Conservation (phyloP, 345 rosid species). For the Hevea brasiliensis region DNA sequence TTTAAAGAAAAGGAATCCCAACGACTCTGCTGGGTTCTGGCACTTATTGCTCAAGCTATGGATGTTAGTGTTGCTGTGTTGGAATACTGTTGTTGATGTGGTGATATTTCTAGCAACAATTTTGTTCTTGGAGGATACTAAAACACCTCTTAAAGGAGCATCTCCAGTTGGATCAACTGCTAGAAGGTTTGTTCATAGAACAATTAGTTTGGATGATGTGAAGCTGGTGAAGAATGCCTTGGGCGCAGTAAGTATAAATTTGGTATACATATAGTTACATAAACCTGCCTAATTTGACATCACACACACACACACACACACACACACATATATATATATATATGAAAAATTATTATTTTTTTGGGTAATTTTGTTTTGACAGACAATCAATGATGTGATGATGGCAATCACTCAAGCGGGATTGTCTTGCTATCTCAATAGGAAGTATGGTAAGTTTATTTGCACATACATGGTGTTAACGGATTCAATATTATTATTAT, state of each 20-base stretch:
- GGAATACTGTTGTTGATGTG: conserved; percentile 32
- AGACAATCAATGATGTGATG: not conserved
- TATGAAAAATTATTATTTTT: no score
- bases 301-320: no score
- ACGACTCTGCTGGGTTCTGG: not conserved
- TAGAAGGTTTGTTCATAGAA: conserved; percentile 30
- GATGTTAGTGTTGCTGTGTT: conserved; percentile 13
- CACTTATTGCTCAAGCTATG: not conserved
- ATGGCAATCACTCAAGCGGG: conserved; percentile 34
- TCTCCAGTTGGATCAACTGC: conserved; percentile 3
- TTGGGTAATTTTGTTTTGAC: no score
- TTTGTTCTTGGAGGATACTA: conserved; percentile 49
- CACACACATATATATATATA: no score
- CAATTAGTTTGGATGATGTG: conserved; percentile 36
- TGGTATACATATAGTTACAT: no score
- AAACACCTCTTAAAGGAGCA: conserved; percentile 51
- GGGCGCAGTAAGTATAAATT: conserved; percentile 25
- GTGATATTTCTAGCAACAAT: conserved; percentile 37
- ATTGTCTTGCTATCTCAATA: conserved; percentile 36
- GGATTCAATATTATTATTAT: no score
- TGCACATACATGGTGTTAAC: not conserved
- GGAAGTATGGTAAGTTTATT: conserved; percentile 26
- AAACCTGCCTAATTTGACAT: no score
- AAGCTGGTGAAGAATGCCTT: conserved; percentile 42
- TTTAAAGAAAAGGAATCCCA: conserved; percentile 5